phyloP scores from a whole-genome alignment of 139 green algal genomes.

The Yamagishiella unicocca region DNA sequence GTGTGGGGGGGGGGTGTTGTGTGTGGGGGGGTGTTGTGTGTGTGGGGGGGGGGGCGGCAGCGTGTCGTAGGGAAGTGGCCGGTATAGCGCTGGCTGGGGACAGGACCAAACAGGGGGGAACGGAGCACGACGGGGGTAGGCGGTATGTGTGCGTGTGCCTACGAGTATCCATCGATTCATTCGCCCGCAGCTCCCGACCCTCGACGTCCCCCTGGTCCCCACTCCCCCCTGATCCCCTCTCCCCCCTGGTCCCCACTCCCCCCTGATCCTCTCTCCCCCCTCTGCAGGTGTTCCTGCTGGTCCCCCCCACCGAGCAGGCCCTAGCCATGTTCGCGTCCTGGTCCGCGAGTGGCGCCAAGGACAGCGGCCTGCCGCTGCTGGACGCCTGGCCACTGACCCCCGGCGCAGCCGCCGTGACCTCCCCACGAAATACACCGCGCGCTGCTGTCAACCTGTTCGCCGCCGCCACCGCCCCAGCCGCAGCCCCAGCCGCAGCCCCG shows the following conservation, averaged over 20 bases:
- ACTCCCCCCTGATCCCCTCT: neutral
- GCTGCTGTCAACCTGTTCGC: neutral
- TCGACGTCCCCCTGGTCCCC: no score
- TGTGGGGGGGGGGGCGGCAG: no score
- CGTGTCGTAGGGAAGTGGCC: no score
- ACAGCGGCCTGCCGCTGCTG: constrained; percentile 41
- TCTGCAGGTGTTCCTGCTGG: constrained; percentile 50
- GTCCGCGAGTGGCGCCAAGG: constrained; percentile 30
- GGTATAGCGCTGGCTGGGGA: no score
- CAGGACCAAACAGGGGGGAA: no score
- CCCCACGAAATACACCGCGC: neutral
- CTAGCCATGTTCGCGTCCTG: constrained; percentile 48
- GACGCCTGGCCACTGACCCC: constrained; percentile 19
- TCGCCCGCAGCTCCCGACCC: no score
- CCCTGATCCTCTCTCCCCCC: neutral
- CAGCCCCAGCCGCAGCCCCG: neutral
- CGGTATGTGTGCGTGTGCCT: no score
- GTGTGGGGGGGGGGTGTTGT: no score
- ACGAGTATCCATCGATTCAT: no score
- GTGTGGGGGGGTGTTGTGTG: no score
- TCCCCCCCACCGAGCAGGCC: constrained; percentile 38
- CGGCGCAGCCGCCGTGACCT: neutral
- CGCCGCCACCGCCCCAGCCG: neutral
- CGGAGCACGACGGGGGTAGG: no score
- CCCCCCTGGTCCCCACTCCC: neutral